These are phyloP conservation scores for Ophiostoma himal-ulmi DNA, from an alignment of 2,329 filamentous ascomycete species.

Conservation along the genomic window DNA sequence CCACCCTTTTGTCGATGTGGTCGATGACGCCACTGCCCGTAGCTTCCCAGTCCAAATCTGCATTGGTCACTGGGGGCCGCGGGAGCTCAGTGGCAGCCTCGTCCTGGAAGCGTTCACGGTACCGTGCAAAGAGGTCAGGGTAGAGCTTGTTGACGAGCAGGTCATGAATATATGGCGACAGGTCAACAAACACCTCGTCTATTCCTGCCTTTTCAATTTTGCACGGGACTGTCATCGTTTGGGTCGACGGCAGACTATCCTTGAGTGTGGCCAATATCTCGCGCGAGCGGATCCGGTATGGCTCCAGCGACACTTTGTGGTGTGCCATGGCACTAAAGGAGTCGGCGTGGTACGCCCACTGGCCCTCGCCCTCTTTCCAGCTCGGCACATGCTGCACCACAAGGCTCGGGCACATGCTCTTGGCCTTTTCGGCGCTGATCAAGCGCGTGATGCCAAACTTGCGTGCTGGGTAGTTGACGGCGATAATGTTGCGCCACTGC, in stretches of 20 bases:
- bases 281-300: conserved; percentile 78
- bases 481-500: conserved; percentile 89
- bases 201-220: conserved; percentile 88
- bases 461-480: conserved; percentile 90
- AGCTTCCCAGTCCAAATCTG: conserved; percentile 23
- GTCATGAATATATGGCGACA: conserved; percentile 76
- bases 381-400: conserved; percentile 90
- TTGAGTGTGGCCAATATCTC: conserved; percentile 77
- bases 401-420: conserved; percentile 77
- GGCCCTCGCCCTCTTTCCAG: conserved; percentile 85
- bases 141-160: conserved; percentile 69
- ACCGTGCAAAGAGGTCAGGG: conserved; percentile 55
- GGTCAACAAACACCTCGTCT: conserved; percentile 91
- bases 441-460: conserved; percentile 73
- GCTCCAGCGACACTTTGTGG: conserved; percentile 91
- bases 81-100: conserved; percentile 67
- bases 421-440: conserved; percentile 72
- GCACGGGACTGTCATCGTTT: conserved; percentile 30
- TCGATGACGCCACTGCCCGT: conserved; percentile 24
- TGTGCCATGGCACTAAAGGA: conserved; percentile 72
- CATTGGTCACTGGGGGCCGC: conserved; percentile 44
- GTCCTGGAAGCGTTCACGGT: conserved; percentile 64
- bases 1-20: background rate
- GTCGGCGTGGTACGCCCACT: conserved; percentile 85
- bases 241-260: conserved; percentile 56